These are phyloP conservation scores for Coniella lustricola DNA, from an alignment of 2,329 filamentous ascomycete species.

Conservation along the genomic window DNA sequence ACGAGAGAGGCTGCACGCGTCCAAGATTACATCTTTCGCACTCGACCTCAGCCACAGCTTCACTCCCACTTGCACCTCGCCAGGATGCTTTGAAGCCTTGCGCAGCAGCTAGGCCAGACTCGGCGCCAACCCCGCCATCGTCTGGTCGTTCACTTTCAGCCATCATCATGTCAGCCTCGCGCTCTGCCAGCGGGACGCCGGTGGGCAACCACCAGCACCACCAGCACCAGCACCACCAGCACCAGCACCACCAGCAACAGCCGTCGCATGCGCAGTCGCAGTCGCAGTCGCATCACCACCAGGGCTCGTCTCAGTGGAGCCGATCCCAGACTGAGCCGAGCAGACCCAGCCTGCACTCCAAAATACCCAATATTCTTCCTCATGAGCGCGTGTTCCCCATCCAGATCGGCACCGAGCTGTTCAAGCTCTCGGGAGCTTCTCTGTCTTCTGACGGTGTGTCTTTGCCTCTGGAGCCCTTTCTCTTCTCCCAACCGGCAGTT, in stretches of 20 bases:
- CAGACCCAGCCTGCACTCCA: slow-evolving; percentile 28
- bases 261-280: no score
- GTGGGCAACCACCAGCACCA: not conserved
- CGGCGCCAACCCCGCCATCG: no score
- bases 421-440: slow-evolving; percentile 66
- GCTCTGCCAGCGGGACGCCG: no score
- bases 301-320: no score
- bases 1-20: no score
- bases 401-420: slow-evolving; percentile 65
- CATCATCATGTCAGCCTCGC: no score
- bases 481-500: no score
- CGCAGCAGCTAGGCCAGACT: no score
- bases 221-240: not conserved
- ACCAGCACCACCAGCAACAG: not conserved
- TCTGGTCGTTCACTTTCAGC: no score
- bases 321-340: slow-evolving; percentile 10
- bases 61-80: not conserved
- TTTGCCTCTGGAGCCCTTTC: no score
- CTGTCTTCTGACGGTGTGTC: slow-evolving; percentile 63
- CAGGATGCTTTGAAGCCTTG: not conserved
- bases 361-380: slow-evolving; percentile 54
- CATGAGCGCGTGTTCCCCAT: slow-evolving; percentile 69
- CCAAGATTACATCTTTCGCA: no score
- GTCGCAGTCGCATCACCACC: not conserved
- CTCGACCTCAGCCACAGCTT: no score